phyloP scores from a whole-genome alignment of 257 asterid genomes.

The Forsythia suspensa region DNA sequence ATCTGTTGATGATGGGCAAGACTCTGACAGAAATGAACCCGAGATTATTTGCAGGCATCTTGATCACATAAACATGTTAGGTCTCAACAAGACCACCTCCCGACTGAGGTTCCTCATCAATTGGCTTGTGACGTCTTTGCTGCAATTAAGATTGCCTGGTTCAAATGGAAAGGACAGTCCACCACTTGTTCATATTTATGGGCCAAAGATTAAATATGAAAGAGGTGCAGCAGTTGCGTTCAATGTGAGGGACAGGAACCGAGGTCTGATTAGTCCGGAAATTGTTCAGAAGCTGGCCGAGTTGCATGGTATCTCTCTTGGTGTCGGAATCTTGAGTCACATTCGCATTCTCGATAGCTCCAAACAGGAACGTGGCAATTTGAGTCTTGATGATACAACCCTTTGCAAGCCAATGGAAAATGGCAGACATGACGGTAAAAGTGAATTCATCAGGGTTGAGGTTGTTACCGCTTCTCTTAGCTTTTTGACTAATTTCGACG shows the following conservation, averaged over 20 bases:
- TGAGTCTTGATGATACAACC: slow-evolving; percentile 70
- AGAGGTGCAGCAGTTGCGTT: slow-evolving; percentile 96
- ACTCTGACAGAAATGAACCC: slow-evolving; percentile 82
- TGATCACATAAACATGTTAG: slow-evolving; percentile 85
- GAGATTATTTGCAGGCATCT: slow-evolving; percentile 85
- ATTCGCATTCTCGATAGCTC: slow-evolving; percentile 67
- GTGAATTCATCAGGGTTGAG: slow-evolving; percentile 88
- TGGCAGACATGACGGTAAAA: slow-evolving; percentile 60
- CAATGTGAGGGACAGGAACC: slow-evolving; percentile 68
- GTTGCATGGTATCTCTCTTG: slow-evolving; percentile 63
- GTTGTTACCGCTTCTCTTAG: slow-evolving; percentile 98
- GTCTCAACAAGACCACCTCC: slow-evolving; percentile 86
- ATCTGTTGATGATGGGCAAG: slow-evolving; percentile 65
- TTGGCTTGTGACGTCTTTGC: slow-evolving; percentile 91
- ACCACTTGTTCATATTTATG: slow-evolving; percentile 83
- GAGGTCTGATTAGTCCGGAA: slow-evolving; percentile 85
- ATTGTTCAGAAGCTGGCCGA: slow-evolving; percentile 86
- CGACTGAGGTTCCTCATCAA: slow-evolving; percentile 84
- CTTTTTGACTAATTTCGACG: slow-evolving; percentile 82
- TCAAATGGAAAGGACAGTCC: slow-evolving; percentile 41
- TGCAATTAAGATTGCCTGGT: slow-evolving; percentile 70
- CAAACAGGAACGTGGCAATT: slow-evolving; percentile 52
- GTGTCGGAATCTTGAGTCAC: slow-evolving; percentile 89
- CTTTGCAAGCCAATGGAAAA: slow-evolving; percentile 93
- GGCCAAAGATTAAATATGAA: slow-evolving; percentile 93